These are phyloP conservation scores for Apophysomyces ossiformis DNA, from an alignment of 371 early-diverging fungal genomes.

Conservation along the genomic window DNA sequence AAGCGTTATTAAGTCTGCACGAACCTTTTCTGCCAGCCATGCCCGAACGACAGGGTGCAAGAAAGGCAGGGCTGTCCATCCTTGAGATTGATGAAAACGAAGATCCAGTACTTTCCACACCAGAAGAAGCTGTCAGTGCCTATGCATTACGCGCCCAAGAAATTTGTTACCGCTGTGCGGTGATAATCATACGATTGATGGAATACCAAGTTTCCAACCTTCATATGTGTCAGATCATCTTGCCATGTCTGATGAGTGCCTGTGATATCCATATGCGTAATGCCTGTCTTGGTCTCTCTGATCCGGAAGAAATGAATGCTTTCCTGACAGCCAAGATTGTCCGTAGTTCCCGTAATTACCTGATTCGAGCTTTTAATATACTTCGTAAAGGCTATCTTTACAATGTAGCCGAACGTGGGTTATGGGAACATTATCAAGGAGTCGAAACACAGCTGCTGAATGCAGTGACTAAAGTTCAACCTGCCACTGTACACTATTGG, in stretches of 20 bases:
- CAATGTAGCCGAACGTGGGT: conserved; percentile 34
- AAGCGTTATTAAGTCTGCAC: conserved; percentile 30
- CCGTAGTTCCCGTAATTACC: conserved; percentile 31
- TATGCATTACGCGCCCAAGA: conserved; percentile 35
- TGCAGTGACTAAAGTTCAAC: conserved; percentile 15
- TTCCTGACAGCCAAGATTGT: conserved; percentile 26
- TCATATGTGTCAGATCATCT: conserved; percentile 27
- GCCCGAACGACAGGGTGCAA: conserved; percentile 8
- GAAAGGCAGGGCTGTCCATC: background rate
- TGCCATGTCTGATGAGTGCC: conserved; percentile 32
- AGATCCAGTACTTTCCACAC: conserved; percentile 1
- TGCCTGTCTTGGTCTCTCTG: conserved; percentile 34
- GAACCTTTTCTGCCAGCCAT: conserved; percentile 40
- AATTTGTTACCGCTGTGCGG: conserved; percentile 31
- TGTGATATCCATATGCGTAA: conserved; percentile 46
- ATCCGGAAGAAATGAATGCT: conserved; percentile 21
- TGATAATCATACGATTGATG: conserved; percentile 34
- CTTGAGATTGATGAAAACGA: conserved; percentile 7
- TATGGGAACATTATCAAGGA: conserved; percentile 43
- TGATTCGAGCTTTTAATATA: conserved; percentile 34
- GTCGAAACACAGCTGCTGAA: conserved; percentile 28
- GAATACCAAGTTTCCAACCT: conserved; percentile 32
- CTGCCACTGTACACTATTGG: conserved; percentile 15
- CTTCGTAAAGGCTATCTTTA: conserved; percentile 40
- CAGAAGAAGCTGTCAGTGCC: conserved; percentile 10